Evolutionary conservation across 306 rosid genomes (phyloP).

Genomic region (Cajanus cajan): DNA sequence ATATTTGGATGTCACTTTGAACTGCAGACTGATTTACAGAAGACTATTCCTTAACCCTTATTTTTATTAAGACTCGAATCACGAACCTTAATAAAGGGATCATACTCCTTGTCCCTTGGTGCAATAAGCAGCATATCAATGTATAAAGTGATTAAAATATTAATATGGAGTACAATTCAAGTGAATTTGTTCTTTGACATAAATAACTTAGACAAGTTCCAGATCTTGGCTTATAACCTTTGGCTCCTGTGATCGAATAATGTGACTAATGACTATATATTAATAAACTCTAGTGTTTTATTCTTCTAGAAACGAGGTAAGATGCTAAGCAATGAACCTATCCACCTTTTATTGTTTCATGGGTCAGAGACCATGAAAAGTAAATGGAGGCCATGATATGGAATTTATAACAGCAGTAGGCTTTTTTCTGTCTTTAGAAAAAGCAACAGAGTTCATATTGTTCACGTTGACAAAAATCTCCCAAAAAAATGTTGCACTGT

Average conservation of each 20-base stretch:
- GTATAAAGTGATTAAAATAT: neutral
- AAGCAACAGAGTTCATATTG: neutral
- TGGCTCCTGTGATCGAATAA: neutral
- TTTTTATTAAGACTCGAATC: neutral
- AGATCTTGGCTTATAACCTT: neutral
- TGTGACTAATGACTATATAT: neutral
- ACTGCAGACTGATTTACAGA: neutral
- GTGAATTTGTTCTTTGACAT: neutral
- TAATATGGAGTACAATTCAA: neutral
- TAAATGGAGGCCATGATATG: conserved; percentile 33
- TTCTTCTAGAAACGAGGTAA: conserved; percentile 2
- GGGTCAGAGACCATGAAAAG: conserved; percentile 37
- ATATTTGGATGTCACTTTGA: neutral
- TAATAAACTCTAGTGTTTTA: neutral
- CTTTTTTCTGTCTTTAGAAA: conserved; percentile 1
- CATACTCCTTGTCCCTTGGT: neutral
- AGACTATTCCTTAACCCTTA: neutral
- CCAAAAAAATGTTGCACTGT: neutral
- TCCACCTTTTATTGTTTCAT: conserved; percentile 1
- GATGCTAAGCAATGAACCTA: conserved; percentile 36
- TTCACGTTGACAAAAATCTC: conserved; percentile 6
- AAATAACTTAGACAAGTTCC: neutral
- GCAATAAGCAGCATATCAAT: neutral
- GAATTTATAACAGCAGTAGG: neutral
- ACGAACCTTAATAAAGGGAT: neutral